A percentile compares a stretch with the other conserved stretches of the same genome.
Conservation (phyloP, 164 flowering plant genomes). For the Chimonanthus praecox region DNA sequence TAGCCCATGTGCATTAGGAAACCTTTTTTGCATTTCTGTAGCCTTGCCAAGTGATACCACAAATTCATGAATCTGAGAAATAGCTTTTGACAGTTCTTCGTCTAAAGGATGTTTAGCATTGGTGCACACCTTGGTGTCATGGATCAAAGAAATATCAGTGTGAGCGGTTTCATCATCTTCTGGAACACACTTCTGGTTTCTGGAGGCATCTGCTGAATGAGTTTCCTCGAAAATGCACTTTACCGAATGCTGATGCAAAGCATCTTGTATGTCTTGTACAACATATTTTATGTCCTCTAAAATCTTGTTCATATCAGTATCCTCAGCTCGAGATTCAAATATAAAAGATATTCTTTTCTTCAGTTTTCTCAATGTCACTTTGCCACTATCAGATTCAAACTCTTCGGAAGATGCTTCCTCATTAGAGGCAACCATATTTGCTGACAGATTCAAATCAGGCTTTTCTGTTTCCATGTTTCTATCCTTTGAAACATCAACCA, state of each 20-base stretch:
- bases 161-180: conserved; percentile 24
- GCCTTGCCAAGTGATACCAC: conserved; percentile 60
- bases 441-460: conserved; percentile 10
- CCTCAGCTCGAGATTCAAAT: conserved; percentile 26
- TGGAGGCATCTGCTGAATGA: conserved; percentile 23
- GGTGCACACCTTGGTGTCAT: conserved; percentile 12
- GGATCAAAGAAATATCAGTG: conserved; percentile 1
- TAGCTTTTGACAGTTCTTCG: conserved; percentile 42
- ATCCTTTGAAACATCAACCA: conserved; percentile 17
- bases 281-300: conserved; percentile 46
- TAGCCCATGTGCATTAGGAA: conserved; percentile 34
- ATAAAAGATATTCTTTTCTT: conserved; percentile 20
- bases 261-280: conserved; percentile 42
- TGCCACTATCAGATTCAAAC: conserved; percentile 7
- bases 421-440: conserved; percentile 16
- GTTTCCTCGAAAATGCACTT: conserved; percentile 21
- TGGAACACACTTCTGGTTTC: conserved; percentile 21
- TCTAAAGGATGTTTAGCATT: conserved; percentile 9
- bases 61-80: conserved; percentile 67
- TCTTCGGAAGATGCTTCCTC: conserved; percentile 7
- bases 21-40: conserved; percentile 29
- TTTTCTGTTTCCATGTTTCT: conserved; percentile 24
- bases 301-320: conserved; percentile 24
- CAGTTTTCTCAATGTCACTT: conserved; percentile 15
- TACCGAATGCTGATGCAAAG: conserved; percentile 27